Base-by-base conservation (phyloP, 495 filamentous ascomycete species). In the Daldinia concentrica region DNA sequence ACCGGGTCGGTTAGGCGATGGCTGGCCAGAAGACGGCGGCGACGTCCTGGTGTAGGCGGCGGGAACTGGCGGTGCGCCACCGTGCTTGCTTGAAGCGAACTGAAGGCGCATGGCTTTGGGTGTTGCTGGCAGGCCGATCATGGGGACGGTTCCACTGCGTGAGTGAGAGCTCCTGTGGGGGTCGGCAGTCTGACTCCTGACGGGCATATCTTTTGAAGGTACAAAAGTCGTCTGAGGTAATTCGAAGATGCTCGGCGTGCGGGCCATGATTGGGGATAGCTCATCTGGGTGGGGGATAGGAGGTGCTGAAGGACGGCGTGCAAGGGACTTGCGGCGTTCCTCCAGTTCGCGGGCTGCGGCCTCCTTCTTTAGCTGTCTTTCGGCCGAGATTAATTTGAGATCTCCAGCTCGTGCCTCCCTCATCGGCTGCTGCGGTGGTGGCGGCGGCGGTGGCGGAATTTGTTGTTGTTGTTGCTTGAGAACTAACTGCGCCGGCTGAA, bases 291-390 rank as follows among this genome's bases (percentile, higher is more conserved):
- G 91, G 12, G 90, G 89, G 73, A 97, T 95, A 5, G 89, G 84
- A 0, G 93, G 92, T 4, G 90, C 93, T 19, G 91, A 92, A 17
- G 92, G 91, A 68, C 93, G 87, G 11, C 90, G 84, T 2, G 92
- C 91, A 14, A 97, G 87, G 24, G 93, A 97, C 69, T 92, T 86
- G 51, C 93, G 88, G 19, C 93, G 88, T 64, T 94, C 91, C 81
- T 97, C 93, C 26, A 97, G 86, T 79, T 97, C 93, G 59, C 90
- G 90, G 7, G 92, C 92, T 14, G 93, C 93, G 27, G 90, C 80
- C 71, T 94, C 92, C 79, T 91, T 93, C 79, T 90, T 90, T 48
- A 85, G 74, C 52, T 83, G 82, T 43, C 84, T 77, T 68, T 88
- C 86, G 52, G 85, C 83, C 50, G 83, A 86, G 58, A 86, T 83